These are phyloP conservation scores for Blastomyces percursus DNA, from an alignment of 2,329 filamentous ascomycete species.

Conservation along the genomic window DNA sequence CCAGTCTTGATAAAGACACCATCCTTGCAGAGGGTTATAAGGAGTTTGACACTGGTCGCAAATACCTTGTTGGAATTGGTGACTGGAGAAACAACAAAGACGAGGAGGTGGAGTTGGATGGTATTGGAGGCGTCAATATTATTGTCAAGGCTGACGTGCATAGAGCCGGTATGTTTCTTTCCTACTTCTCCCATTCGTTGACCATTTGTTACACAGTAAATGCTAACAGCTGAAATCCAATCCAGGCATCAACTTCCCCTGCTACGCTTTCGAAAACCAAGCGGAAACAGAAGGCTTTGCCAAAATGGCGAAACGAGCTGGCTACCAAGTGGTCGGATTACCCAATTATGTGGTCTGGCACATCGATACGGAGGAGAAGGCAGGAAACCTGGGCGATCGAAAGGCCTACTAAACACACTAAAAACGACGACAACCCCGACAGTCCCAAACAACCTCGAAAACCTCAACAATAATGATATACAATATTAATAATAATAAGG, in stretches of 20 bases:
- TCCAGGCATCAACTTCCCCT: conserved; percentile 89
- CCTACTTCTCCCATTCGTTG: conserved; percentile 10
- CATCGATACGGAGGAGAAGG: conserved; percentile 91
- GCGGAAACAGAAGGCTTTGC: conserved; percentile 98
- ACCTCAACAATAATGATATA: neutral
- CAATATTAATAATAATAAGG: neutral
- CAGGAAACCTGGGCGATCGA: conserved; percentile 52
- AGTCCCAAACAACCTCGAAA: too few relatives aligned
- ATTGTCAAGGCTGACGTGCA: conserved; percentile 97
- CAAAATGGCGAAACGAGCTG: conserved; percentile 94
- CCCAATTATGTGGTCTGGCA: conserved; percentile 99
- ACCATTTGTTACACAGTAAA: neutral
- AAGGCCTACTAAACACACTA: conserved; percentile 26
- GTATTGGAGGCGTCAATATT: conserved; percentile 94
- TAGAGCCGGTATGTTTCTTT: conserved; percentile 58
- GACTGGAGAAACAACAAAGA: conserved; percentile 90
- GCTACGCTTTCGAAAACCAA: conserved; percentile 96
- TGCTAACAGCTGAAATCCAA: conserved; percentile 11
- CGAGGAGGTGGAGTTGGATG: conserved; percentile 82
- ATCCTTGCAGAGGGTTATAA: conserved; percentile 92
- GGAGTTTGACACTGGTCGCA: conserved; percentile 80
- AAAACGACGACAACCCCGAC: neutral
- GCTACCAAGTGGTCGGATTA: conserved; percentile 81
- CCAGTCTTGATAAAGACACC: conserved; percentile 62
- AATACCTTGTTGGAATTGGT: conserved; percentile 81